Evolutionary conservation across 208 protist species (phyloP).

Genomic region (Vickermania ingenoplastis): DNA sequence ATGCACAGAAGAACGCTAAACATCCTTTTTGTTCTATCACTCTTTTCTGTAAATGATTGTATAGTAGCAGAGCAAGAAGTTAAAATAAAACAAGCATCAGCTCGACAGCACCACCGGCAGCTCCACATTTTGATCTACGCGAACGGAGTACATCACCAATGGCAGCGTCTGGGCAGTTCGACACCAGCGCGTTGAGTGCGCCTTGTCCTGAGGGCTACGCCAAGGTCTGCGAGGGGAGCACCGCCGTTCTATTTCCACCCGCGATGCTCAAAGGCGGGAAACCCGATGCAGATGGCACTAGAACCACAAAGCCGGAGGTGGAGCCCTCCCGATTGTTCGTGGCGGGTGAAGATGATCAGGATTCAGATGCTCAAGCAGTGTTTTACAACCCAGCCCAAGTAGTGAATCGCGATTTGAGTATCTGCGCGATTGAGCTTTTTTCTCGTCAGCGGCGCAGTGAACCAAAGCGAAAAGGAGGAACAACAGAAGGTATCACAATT

Average conservation of each 20-base stretch:
- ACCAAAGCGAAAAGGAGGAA: constrained; percentile 51
- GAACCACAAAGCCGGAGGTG: not conserved
- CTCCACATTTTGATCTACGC: no score
- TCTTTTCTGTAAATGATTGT: no score
- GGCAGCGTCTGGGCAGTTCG: constrained; percentile 52
- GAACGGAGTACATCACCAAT: not conserved
- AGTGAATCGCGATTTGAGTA: constrained; percentile 97
- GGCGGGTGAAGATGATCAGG: constrained; percentile 10
- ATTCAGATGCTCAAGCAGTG: constrained; percentile 70
- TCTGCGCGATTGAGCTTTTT: constrained; percentile 89
- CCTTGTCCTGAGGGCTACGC: constrained; percentile 46
- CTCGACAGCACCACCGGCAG: no score
- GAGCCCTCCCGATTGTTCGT: constrained; percentile 3
- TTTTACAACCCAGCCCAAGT: constrained; percentile 98
- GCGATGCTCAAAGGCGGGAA: constrained; percentile 13
- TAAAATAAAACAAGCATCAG: no score
- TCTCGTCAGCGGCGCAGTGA: constrained; percentile 28
- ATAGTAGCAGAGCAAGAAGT: no score
- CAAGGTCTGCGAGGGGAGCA: constrained; percentile 66
- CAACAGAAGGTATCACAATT: constrained; percentile 83
- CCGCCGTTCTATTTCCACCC: constrained; percentile 73
- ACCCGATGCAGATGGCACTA: not conserved
- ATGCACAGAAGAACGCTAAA: no score
- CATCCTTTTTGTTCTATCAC: no score
- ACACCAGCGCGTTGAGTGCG: constrained; percentile 34